Conservation (phyloP, 192 early-diverging fungal genomes). For the Mortierella alpina region DNA sequence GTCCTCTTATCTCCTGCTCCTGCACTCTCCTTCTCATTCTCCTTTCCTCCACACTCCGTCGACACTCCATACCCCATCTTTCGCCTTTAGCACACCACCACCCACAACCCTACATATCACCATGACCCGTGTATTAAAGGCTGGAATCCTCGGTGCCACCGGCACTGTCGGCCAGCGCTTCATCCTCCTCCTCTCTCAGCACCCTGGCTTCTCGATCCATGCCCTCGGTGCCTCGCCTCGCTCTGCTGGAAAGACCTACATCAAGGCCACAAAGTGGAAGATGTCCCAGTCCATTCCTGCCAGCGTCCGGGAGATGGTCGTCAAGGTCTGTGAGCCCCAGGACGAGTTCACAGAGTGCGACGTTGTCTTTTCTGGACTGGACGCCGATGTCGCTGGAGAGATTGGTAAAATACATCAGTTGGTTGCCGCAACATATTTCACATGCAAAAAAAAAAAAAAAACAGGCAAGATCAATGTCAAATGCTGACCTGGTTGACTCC, state of each 20-base stretch:
- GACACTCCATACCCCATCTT: neutral
- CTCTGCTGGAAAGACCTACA: slow-evolving; percentile 89
- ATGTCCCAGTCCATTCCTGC: slow-evolving; percentile 81
- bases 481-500: neutral
- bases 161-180: slow-evolving; percentile 99
- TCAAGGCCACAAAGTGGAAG: slow-evolving; percentile 89
- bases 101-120: neutral
- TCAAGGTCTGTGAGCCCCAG: slow-evolving; percentile 79
- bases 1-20: neutral
- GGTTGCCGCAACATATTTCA: neutral
- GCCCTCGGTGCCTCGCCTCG: slow-evolving; percentile 91
- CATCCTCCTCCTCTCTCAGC: slow-evolving; percentile 86
- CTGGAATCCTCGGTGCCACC: slow-evolving; percentile 95
- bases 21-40: slow-evolving; percentile 1
- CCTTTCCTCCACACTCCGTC: neutral
- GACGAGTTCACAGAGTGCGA: slow-evolving; percentile 80
- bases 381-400: slow-evolving; percentile 93
- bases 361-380: slow-evolving; percentile 96
- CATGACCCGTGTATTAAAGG: slow-evolving; percentile 63
- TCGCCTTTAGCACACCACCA: neutral
- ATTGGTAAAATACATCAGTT: slow-evolving; percentile 65
- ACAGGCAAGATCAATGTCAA: neutral
- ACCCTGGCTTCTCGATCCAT: slow-evolving; percentile 89
- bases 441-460: neutral
- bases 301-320: slow-evolving; percentile 64